Percentiles rank a stretch among this genome's conserved stretches.
Conservation (phyloP, 495 filamentous ascomycete genomes). For the Talaromyces stipitatus region DNA sequence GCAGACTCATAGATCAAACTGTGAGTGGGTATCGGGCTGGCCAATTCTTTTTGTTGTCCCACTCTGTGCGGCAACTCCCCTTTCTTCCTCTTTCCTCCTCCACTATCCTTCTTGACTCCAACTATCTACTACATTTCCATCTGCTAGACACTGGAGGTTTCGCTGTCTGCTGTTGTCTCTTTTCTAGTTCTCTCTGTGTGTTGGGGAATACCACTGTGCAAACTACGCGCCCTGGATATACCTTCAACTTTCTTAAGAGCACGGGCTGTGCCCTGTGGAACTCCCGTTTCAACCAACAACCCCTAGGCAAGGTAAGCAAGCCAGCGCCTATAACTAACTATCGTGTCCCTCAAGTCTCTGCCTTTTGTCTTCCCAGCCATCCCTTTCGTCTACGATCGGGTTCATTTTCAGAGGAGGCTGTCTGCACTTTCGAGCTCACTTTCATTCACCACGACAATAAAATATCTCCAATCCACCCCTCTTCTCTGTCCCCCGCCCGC, state of each 20-base stretch:
- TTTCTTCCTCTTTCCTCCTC: not conserved
- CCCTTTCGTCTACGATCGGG: not conserved
- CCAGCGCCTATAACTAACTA: not conserved
- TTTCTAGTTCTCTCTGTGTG: not conserved
- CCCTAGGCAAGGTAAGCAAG: not conserved
- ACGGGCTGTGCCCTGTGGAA: constrained; percentile 4
- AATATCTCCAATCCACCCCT: not conserved
- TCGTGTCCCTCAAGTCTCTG: not conserved
- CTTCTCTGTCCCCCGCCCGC: not conserved
- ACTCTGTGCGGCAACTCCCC: not conserved
- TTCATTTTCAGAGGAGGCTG: not conserved
- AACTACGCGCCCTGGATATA: not conserved
- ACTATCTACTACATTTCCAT: not conserved
- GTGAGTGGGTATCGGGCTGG: not conserved
- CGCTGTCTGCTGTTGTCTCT: not conserved
- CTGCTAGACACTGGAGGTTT: not conserved
- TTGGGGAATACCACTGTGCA: not conserved
- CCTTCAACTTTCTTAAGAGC: not conserved
- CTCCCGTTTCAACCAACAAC: constrained; percentile 1
- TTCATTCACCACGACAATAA: not conserved
- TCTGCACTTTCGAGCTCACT: not conserved
- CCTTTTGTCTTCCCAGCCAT: not conserved
- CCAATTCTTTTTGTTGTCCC: not conserved
- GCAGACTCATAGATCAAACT: no score
- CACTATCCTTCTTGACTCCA: not conserved